Evolutionary conservation across 2,329 filamentous ascomycete species (phyloP), one percentile per base, ranked within the genome.

Genomic region (Colletotrichum sp.): DNA sequence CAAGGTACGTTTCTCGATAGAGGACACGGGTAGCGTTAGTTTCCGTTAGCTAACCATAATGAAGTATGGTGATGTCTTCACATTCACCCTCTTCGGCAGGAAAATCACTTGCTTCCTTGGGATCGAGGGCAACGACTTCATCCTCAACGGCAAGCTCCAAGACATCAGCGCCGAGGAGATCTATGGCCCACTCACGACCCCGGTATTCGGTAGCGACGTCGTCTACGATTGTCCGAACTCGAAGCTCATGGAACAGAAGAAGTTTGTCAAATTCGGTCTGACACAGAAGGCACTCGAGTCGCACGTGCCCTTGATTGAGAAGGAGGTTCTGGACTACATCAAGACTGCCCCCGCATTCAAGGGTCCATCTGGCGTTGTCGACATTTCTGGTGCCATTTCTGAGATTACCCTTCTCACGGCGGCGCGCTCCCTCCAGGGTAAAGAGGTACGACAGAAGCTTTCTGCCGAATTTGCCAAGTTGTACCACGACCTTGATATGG

Each of bases 191-290:
- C 89, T 98, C 76, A 93, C 91, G 7, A 92, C 91, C 18, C 91
- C 91, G 18, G 91, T 93, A 62, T 98, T 98, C 83, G 95, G 95
- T 79, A 93, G 92, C 80, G 93, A 96, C 86, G 95, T 98, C 32
- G 95, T 98, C 68, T 98, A 98, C 83, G 95, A 98, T 83, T 97
- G 95, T 85, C 95, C 95, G 55, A 98, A 98, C 84, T 90, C 95
- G 74, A 98, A 98, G 87, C 91, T 98, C 82, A 98, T 98, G 95
- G 95, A 98, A 87, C 95, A 98, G 89, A 98, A 98, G 89, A 97
- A 96, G 93, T 95, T 96, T 82, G 94, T 96, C 92, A 96, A 96
- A 85, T 92, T 94, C 80, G 94, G 93, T 76, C 91, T 96, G 69
- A 95, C 94, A 28, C 93, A 93, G 78, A 92, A 95, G 71, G 93